Base-by-base conservation (phyloP, 805 yeast genomes). In the Metschnikowia peoriensis region DNA sequence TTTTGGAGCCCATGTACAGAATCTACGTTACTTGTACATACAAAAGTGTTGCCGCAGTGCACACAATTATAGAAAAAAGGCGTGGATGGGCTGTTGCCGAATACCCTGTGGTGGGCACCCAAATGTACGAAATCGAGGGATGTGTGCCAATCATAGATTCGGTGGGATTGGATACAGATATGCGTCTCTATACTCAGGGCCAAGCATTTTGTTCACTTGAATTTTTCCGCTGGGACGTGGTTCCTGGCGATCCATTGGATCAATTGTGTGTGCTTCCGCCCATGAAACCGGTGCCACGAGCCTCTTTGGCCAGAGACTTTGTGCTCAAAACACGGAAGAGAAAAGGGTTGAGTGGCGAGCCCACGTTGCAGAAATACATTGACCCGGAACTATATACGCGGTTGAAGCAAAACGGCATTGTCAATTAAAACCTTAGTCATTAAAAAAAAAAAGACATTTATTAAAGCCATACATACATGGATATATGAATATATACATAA, bases 161-260 rank as follows among this genome's bases (percentile, higher is more conserved):
- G 1, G 73, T 86, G 49, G 99, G 98, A 0, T 76, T 94, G 44
- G 97, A 89, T 63, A 83, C 96, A 0, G 99, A 94, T 66, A 70
- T 94, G 34, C 70, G 97, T 56, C 67, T 89, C 11, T 80, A 84
- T 11, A 84, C 96, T 0, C 84, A 83, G 56, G 97, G 97, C 5
- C 86, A 82, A 60, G 92, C 94, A 0, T 77, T 82, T 75, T 82
- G 90, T 44, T 81, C 81, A 44, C 65, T 86, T 55, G 79, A 78
- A 45, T 89, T 89, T 67, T 77, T 78, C 51, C 78, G 77, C 51
- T 94, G 97, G 96, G 78, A 80, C 17, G 67, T 75, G 2, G 96
- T 89, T 0, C 96, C 97, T 1, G 99, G 99, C 0, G 90, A 93
- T 70, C 98, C 97, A 8, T 63, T 93, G 61, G 96, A 93, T 65